These are phyloP conservation scores for Eucalyptus decipiens DNA, from an alignment of 345 rosid species.

Conservation along the genomic window DNA sequence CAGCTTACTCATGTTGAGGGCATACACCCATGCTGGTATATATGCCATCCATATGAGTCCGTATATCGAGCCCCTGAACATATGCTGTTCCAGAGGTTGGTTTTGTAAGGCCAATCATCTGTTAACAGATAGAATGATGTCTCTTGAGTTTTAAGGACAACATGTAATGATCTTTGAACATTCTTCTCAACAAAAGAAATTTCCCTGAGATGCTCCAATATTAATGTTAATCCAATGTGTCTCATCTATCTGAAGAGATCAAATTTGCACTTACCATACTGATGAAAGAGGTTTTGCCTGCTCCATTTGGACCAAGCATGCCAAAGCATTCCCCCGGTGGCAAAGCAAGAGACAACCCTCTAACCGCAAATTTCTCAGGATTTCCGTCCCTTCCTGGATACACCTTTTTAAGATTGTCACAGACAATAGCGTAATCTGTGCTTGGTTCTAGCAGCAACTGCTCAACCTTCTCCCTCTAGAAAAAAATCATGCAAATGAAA, in stretches of 20 bases:
- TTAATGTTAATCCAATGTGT: not conserved
- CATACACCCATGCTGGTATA: conserved; percentile 97
- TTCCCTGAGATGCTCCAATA: not conserved
- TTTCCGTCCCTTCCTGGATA: conserved; percentile 92
- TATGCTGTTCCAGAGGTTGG: conserved; percentile 76
- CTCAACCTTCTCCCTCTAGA: conserved; percentile 74
- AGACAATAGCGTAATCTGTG: conserved; percentile 45
- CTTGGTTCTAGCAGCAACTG: conserved; percentile 45
- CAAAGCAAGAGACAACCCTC: conserved; percentile 83
- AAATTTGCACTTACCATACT: conserved; percentile 54
- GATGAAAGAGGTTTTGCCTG: conserved; percentile 96
- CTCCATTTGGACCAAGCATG: conserved; percentile 97
- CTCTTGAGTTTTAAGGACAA: not conserved
- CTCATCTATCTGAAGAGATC: not conserved
- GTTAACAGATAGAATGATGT: not conserved
- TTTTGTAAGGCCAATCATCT: conserved; percentile 93
- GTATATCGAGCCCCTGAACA: conserved; percentile 70
- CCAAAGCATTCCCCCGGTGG: conserved; percentile 96
- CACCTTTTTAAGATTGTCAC: conserved; percentile 64
- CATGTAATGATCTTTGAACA: not conserved
- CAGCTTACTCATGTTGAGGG: conserved; percentile 84
- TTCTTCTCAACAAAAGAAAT: not conserved
- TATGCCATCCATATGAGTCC: conserved; percentile 61
- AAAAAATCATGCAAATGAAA: not conserved
- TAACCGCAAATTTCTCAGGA: conserved; percentile 74